Evolutionary conservation across 306 rosid species (phyloP).

Genomic region (Gastrolobium villosum): DNA sequence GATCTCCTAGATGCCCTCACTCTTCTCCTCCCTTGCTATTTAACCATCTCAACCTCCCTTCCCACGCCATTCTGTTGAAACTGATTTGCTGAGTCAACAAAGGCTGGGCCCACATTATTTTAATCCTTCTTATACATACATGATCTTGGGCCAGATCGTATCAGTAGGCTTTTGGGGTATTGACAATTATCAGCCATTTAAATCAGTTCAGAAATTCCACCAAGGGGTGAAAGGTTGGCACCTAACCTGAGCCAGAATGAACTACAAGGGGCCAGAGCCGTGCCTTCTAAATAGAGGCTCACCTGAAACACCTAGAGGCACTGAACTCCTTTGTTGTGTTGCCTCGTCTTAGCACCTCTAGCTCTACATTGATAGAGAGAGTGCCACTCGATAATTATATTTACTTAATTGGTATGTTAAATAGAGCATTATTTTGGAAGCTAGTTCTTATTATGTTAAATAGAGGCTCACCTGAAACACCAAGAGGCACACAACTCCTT

Average conservation of each 20-base stretch:
- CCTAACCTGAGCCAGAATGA: background rate
- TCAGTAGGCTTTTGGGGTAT: too few relatives aligned
- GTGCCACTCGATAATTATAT: background rate
- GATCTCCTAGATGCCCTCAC: too few relatives aligned
- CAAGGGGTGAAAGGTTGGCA: background rate
- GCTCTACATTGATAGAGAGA: background rate
- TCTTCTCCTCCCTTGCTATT: too few relatives aligned
- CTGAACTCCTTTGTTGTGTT: background rate
- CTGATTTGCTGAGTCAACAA: too few relatives aligned
- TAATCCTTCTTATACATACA: too few relatives aligned
- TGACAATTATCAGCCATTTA: background rate
- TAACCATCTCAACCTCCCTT: too few relatives aligned
- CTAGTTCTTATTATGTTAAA: constrained; percentile 31
- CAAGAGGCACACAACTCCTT: background rate
- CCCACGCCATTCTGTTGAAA: too few relatives aligned
- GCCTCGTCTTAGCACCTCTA: constrained; percentile 2
- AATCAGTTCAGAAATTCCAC: background rate
- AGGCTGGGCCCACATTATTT: too few relatives aligned
- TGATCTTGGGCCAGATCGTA: too few relatives aligned
- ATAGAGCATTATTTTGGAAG: constrained; percentile 12
- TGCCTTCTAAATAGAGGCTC: background rate
- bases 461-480: background rate
- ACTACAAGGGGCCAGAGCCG: background rate
- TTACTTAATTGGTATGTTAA: background rate
- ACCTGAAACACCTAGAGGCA: background rate